A percentile compares a stretch with the other conserved stretches of the same genome.
Evolutionary conservation across 2,329 filamentous ascomycete species (phyloP).

Genomic region (Pyrenophora graminea): DNA sequence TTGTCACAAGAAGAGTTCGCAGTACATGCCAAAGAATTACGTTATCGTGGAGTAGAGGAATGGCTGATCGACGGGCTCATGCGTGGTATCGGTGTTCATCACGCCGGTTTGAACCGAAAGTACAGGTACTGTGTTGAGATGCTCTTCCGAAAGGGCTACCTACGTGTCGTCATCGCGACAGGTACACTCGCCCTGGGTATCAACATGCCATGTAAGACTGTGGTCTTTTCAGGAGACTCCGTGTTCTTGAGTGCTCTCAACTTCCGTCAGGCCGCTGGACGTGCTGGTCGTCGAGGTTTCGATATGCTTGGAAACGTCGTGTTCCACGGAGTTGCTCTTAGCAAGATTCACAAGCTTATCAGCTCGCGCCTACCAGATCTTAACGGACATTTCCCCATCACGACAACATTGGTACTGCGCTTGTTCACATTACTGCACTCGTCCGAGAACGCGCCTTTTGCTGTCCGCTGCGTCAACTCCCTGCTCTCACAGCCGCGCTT

Average conservation of each 20-base stretch:
- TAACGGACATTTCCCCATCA: conserved; percentile 77
- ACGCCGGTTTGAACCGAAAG: conserved; percentile 76
- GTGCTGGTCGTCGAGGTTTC: conserved; percentile 79
- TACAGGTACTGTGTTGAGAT: conserved; percentile 77
- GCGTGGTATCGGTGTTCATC: conserved; percentile 75
- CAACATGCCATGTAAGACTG: conserved; percentile 74
- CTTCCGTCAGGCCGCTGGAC: conserved; percentile 75
- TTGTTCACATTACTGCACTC: conserved; percentile 69
- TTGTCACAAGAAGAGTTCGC: conserved; percentile 63
- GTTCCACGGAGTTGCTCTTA: conserved; percentile 67
- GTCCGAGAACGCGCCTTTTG: conserved; percentile 66
- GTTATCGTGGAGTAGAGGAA: conserved; percentile 55
- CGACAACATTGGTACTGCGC: conserved; percentile 71
- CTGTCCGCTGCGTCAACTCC: conserved; percentile 65
- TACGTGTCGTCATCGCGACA: conserved; percentile 73
- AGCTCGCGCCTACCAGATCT: conserved; percentile 75
- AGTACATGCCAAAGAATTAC: conserved; percentile 57
- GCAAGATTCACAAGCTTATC: conserved; percentile 69
- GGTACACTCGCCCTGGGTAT: conserved; percentile 77
- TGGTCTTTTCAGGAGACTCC: conserved; percentile 75
- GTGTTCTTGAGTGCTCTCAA: conserved; percentile 74
- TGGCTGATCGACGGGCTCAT: conserved; percentile 64
- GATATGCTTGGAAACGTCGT: conserved; percentile 81
- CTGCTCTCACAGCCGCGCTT: conserved; percentile 71
- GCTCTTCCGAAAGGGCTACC: conserved; percentile 72